phyloP scores from a whole-genome alignment of 2,329 filamentous ascomycete species.

The Fusarium algeriense region DNA sequence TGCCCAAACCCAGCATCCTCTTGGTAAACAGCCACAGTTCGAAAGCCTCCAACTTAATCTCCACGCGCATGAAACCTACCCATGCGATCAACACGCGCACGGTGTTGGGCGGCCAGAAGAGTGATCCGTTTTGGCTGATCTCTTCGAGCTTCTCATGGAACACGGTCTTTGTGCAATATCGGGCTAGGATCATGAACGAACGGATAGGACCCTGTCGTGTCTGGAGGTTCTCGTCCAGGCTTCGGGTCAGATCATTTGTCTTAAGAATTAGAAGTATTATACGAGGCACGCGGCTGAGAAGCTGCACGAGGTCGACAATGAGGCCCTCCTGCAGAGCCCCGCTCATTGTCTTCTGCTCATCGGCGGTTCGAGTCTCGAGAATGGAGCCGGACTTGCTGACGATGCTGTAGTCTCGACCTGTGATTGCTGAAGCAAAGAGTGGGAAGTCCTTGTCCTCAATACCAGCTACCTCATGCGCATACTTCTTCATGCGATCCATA shows the following conservation, averaged over 20 bases:
- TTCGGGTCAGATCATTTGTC: conserved; percentile 95
- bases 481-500: conserved; percentile 85
- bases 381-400: conserved; percentile 72
- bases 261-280: conserved; percentile 97
- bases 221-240: conserved; percentile 89
- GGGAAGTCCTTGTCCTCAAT: conserved; percentile 92
- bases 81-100: conserved; percentile 67
- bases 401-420: conserved; percentile 88
- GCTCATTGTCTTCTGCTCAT: conserved; percentile 90
- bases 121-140: conserved; percentile 64
- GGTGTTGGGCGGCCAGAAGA: conserved; percentile 70
- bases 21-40: conserved; percentile 71
- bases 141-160: conserved; percentile 73
- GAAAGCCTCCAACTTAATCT: conserved; percentile 72
- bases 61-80: conserved; percentile 69
- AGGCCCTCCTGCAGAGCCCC: conserved; percentile 88
- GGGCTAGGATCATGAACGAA: conserved; percentile 75
- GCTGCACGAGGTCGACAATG: conserved; percentile 86
- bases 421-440: conserved; percentile 95
- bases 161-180: conserved; percentile 76
- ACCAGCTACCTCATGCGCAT: conserved; percentile 89
- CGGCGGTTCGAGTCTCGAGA: conserved; percentile 70
- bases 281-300: conserved; percentile 88
- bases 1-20: conserved; percentile 57
- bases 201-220: conserved; percentile 76